Conservation (phyloP, 345 rosid genomes). For the Arabidopsis suecica region DNA sequence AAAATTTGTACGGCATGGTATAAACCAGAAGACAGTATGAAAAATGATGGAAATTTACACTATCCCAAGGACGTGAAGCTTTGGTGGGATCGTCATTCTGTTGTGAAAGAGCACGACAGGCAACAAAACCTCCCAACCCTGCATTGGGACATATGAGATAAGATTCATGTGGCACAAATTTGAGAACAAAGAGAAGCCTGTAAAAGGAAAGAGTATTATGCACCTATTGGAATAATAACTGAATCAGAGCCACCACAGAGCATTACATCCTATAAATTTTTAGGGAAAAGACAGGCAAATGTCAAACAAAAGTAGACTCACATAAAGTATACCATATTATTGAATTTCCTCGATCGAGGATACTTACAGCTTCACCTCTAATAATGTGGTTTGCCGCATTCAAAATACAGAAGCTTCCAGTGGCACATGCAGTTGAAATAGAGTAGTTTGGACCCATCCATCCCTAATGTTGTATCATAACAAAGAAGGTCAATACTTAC, state of each 20-base stretch:
- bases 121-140: slow-evolving; percentile 97
- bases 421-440: slow-evolving; percentile 94
- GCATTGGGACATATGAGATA: slow-evolving; percentile 41
- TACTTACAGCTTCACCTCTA: slow-evolving; percentile 94
- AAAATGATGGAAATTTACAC: slow-evolving; percentile 48
- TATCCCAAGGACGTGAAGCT: slow-evolving; percentile 99
- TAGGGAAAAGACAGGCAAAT: slow-evolving; percentile 1
- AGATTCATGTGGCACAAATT: slow-evolving; percentile 7
- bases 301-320: slow-evolving; percentile 7
- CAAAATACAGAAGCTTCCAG: slow-evolving; percentile 85
- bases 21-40: background rate
- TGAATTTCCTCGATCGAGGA: slow-evolving; percentile 25
- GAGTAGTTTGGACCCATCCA: slow-evolving; percentile 99
- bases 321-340: slow-evolving; percentile 15
- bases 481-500: too few relatives aligned
- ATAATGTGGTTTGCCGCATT: slow-evolving; percentile 91
- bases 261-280: slow-evolving; percentile 75
- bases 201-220: slow-evolving; percentile 29
- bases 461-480: too few relatives aligned
- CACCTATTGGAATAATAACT: slow-evolving; percentile 85
- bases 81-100: slow-evolving; percentile 83
- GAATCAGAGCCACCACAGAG: slow-evolving; percentile 98
- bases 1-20: background rate
- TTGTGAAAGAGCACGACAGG: slow-evolving; percentile 86
- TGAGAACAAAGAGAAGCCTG: slow-evolving; percentile 17